These are phyloP conservation scores for Lentinus tigrinus DNA, from an alignment of 768 basidiomycete species.

Conservation along the genomic window DNA sequence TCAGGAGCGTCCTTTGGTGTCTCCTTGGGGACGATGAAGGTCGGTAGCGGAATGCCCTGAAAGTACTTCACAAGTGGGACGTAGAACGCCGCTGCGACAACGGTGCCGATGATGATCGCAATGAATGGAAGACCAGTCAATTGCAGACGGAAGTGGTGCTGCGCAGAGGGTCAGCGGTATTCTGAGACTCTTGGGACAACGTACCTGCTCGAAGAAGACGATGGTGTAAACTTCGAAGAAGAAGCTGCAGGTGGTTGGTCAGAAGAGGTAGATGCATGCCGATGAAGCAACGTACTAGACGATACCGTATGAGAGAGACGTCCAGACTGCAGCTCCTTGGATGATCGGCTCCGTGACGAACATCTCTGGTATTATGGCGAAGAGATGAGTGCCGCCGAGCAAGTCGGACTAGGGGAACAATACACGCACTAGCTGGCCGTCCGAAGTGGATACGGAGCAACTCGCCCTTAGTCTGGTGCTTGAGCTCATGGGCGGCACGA, in stretches of 20 bases:
- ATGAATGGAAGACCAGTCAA: slow-evolving; percentile 24
- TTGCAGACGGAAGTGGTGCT: slow-evolving; percentile 22
- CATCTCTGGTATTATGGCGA: slow-evolving; percentile 13
- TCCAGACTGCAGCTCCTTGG: slow-evolving; percentile 22
- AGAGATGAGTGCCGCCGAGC: background rate
- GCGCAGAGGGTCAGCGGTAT: background rate
- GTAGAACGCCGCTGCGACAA: slow-evolving; percentile 10
- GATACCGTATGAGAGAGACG: slow-evolving; percentile 24
- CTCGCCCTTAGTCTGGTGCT: slow-evolving; percentile 9
- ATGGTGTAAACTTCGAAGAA: slow-evolving; percentile 24
- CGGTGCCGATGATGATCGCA: slow-evolving; percentile 20
- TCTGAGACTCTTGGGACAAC: background rate
- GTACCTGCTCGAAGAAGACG: slow-evolving; percentile 21
- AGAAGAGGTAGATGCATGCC: background rate
- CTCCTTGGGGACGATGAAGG: background rate
- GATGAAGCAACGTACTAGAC: slow-evolving; percentile 16
- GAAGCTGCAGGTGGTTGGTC: no score
- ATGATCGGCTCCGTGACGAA: slow-evolving; percentile 20
- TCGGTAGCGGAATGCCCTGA: slow-evolving; percentile 15
- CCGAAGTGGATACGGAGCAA: slow-evolving; percentile 14
- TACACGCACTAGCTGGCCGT: slow-evolving; percentile 17
- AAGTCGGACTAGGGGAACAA: no score
- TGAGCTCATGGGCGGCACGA: slow-evolving; percentile 19
- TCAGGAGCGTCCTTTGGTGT: slow-evolving; percentile 6
- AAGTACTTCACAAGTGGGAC: slow-evolving; percentile 7